Evolutionary conservation across 164 flowering plant species (phyloP).

Genomic region (Umbilicus rupestris): DNA sequence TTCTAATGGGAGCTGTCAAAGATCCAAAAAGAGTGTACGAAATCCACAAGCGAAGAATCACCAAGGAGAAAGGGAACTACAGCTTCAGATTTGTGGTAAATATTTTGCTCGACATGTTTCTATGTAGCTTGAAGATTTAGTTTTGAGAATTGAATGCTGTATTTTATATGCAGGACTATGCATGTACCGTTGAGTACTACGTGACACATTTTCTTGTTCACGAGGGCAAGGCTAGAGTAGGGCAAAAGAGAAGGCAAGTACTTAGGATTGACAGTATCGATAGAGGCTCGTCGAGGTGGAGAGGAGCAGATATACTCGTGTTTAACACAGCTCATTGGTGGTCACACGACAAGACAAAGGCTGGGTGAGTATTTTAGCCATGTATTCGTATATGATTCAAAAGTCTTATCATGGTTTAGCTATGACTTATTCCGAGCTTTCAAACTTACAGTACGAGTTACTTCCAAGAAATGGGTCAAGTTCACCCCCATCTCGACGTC

Average conservation of each 20-base stretch:
- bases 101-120: neutral
- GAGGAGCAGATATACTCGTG: slow-evolving; percentile 83
- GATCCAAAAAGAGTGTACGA: slow-evolving; percentile 80
- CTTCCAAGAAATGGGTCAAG: slow-evolving; percentile 66
- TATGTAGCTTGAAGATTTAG: neutral
- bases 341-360: slow-evolving; percentile 88
- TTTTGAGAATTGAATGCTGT: slow-evolving; percentile 10
- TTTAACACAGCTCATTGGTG: slow-evolving; percentile 99
- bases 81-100: slow-evolving; percentile 84
- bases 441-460: slow-evolving; percentile 50
- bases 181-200: slow-evolving; percentile 85
- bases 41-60: slow-evolving; percentile 66
- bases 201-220: slow-evolving; percentile 80
- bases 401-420: neutral
- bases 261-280: slow-evolving; percentile 72
- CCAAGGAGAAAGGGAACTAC: slow-evolving; percentile 73
- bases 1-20: slow-evolving; percentile 58
- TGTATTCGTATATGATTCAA: neutral
- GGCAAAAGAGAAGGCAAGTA: slow-evolving; percentile 52
- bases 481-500: slow-evolving; percentile 69
- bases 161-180: slow-evolving; percentile 56
- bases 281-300: slow-evolving; percentile 81
- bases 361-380: slow-evolving; percentile 53
- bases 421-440: neutral
- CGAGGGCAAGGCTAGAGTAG: slow-evolving; percentile 77